Conservation (phyloP, 768 basidiomycete species). For the Mrakia frigida region DNA sequence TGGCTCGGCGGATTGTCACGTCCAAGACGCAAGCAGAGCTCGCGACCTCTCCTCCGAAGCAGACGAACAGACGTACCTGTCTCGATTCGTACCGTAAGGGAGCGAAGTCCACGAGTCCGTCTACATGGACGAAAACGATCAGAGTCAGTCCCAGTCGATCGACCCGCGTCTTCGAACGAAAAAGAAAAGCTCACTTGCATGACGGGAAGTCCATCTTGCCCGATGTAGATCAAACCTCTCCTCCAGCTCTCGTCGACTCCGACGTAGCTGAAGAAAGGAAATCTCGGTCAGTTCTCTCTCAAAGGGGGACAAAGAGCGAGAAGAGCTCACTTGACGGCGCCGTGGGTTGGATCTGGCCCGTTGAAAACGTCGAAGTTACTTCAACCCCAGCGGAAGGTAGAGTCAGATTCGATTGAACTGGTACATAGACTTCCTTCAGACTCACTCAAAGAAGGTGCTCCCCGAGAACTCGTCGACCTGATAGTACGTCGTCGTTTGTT, state of each 20-base stretch:
- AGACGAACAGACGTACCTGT: background rate
- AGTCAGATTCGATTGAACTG: no score
- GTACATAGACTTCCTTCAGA: no score
- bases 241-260: background rate
- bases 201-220: background rate
- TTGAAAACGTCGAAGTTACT: constrained; percentile 2
- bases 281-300: no score
- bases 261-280: constrained; percentile 6
- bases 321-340: constrained; percentile 9
- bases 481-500: background rate
- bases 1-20: background rate
- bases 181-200: background rate
- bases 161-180: background rate
- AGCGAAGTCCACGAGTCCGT: constrained; percentile 16
- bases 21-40: background rate
- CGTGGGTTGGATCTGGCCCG: constrained; percentile 12
- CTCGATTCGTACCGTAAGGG: background rate
- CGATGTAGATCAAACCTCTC: constrained; percentile 13
- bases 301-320: background rate
- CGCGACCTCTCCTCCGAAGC: background rate
- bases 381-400: background rate
- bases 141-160: background rate
- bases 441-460: background rate
- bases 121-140: background rate
- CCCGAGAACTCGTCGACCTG: constrained; percentile 5